Base-by-base conservation (phyloP, 371 early-diverging fungal genomes). In the Syncephalastrum racemosum region DNA sequence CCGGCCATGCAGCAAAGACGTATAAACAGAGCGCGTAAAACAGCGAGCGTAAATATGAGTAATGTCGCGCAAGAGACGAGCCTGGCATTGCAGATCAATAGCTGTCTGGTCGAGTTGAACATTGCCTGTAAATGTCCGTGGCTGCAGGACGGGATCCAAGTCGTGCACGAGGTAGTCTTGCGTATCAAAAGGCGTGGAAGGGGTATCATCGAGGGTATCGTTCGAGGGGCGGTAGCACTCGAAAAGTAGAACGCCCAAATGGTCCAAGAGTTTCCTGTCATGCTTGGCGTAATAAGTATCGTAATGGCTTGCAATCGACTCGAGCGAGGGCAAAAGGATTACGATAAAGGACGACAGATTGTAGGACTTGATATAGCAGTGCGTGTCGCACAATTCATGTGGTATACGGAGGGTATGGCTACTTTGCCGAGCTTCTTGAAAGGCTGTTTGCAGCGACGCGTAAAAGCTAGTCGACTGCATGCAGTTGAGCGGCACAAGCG, bases 301-400 rank as follows among this genome's bases (percentile, higher is more conserved):
- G 10, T 31, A 31, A 31, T 31, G 36, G 10, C 10, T 2, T 10
- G 36, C 36, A 8, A 31, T 31, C 36, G 36, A 31, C 36, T 73
- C 72, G 16, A 83, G 64, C n/a, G 70, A 81, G 25, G 90, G 90
- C 2, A 84, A 54, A 25, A 87, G 67, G 5, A 85, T 67, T 15
- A 89, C 67, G 3, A 87, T 58, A 54, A 88, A 85, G 12, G 80
- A 70, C 18, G 79, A 73, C 4, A 81, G 62, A 44, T 82, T 78
- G 56, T 80, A 73, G 7, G 77, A 75, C 62, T 89, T 89, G 58
- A 91, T 80, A 71, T 86, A 89, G 52, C 89, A 89, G 18, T 79
- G 72, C 43, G 81, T 73, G 39, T 86, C 72, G 16, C 63, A 60
- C n/a, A 80, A 47, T 48, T 66, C 57, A 40, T 56, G 59, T 0